Base-by-base conservation (phyloP, 1,284 basidiomycete genomes). In the Papiliotrema laurentii region DNA sequence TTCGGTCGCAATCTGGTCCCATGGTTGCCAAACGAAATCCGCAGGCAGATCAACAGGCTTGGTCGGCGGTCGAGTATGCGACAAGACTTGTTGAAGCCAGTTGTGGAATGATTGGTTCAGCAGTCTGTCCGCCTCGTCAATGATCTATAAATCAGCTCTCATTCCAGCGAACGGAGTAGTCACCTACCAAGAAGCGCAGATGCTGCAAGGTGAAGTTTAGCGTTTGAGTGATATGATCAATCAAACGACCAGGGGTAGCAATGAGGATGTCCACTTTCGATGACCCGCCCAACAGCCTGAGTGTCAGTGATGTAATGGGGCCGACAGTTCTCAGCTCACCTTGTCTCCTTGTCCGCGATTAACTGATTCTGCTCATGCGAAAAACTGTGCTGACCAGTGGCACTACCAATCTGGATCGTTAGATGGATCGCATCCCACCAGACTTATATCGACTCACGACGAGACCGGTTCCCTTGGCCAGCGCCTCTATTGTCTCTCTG, bases 91-190 rank as follows among this genome's bases (percentile, higher is more conserved):
- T 11, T 81, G 79, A 2, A 96, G 76, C 94, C 94, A 99, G 64
- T 92, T 87, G 72, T 97, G 91, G 74, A 97, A 97, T 1, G 89
- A 91, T 69, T 97, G 92, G 6, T 87, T 87, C 4, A 99, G 80
- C 2, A 99, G 79, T 21, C 93, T 82, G 69, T 99, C 96, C 0
- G 96, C 96, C 76, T 99, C 96, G 69, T 99, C 96, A 49, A 99
- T 90, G 18, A 98, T 84, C 89, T 92, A 54, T 18, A 6, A 2
- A 16, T 30, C 19, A 45, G 22, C 4, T 19, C 14, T 34, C 22
- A 25, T 22, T 5, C 24, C 6, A 38, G 18, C 19, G 27, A 11
- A 28, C 34, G 39, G 31, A 30, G n/a, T 36, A 21, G 9, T 18
- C 19, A 55, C 73, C 49, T 56, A 89, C 91, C 49, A 98, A 76